Base-by-base conservation (phyloP, 768 basidiomycete species). In the Russula sp. region DNA sequence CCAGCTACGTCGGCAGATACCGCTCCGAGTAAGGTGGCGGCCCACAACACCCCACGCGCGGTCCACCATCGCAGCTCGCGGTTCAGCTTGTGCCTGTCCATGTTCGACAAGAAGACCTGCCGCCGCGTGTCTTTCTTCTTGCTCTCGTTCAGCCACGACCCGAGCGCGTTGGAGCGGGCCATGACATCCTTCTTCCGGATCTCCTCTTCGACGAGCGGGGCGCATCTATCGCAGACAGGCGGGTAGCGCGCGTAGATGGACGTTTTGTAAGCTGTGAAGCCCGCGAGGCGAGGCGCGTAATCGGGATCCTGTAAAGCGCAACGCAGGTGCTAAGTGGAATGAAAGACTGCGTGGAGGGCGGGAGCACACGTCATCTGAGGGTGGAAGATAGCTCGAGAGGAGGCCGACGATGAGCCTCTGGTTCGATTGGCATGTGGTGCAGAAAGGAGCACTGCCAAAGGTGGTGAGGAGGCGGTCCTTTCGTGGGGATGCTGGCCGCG, bases 391-490 rank as follows among this genome's bases (percentile, higher is more conserved):
- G 69, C 89, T 94, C 16, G 94, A 89, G 37, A 98, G 76, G 59
- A 98, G 82, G 73, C 94, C 91, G 64, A 90, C 77, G 57, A 93
- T 77, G 44, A 98, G 81, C 77, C 85, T 87, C 70, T 97, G 94
- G 74, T 98, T 98, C n/a, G 91, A 90, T 68, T 88, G 86, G 73
- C 95, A 97, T 7, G 84, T 84, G 68, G 88, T 86, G 74, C 94
- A 98, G 76, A 96, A 95, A 8, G 83, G 81, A 1, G 82, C 78
- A 32, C 77, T 79, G 48, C 81, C 68, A 62, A 87, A 88, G 59
- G 78, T 71, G 22, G 83, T 81, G 1, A 86, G 89, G 31, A 93
- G 74, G 27, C 83, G 81, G 71, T 89, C 83, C 69, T 83, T 88
- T 68, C 82, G 83, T 4, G 82, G 85, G 20, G 86, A 87, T 6